Base-by-base conservation (phyloP, 495 filamentous ascomycete species). In the Neurospora sp. region DNA sequence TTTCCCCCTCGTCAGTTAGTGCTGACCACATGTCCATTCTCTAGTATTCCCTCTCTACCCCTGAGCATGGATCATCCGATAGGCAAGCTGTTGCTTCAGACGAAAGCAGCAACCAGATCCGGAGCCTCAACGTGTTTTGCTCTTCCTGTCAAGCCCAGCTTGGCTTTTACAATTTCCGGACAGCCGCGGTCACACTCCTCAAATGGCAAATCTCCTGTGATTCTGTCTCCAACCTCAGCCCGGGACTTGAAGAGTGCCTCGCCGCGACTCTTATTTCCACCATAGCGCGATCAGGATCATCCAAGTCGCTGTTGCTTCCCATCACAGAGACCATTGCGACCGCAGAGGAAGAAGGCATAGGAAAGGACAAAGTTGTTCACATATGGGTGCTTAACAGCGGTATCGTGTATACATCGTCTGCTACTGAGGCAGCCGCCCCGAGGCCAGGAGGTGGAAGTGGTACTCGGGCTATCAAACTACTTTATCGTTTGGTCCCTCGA, bases 381-480 rank as follows among this genome's bases (percentile, higher is more conserved):
- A 73, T 88, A 12, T 94, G 92, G 92, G 84, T 92, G 12, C 90
- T 94, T 74, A 93, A 90, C 72, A 86, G 87, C 22, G 85, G 90
- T 74, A 85, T 94, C 35, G 81, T 84, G 8, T 94, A 91, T 74
- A 88, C 85, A 20, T 85, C 87, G 0, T 83, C 80, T 40, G 74
- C 80, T 37, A 78, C 71, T 22, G 76, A 83, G 27, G 12, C 53
- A 0, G 6, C 22, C 12, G 53, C 37, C 73, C 76, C 27, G 75
- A 82, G 53, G 22, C 27, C 53, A 31, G 27, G 53, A 61, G 53
- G 3, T 31, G 27, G 14, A 61, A 31, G 82, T 83, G 69, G 69
- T 2, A 77, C 53, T 0, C 81, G 83, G n/a, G 91, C 89, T 4
- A 86, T 92, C 79, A 93, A 93, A 73, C 83, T 93, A 3, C 85